These are phyloP conservation scores for Fusarium lateritium DNA, from an alignment of 2,329 filamentous ascomycete species.

Conservation along the genomic window DNA sequence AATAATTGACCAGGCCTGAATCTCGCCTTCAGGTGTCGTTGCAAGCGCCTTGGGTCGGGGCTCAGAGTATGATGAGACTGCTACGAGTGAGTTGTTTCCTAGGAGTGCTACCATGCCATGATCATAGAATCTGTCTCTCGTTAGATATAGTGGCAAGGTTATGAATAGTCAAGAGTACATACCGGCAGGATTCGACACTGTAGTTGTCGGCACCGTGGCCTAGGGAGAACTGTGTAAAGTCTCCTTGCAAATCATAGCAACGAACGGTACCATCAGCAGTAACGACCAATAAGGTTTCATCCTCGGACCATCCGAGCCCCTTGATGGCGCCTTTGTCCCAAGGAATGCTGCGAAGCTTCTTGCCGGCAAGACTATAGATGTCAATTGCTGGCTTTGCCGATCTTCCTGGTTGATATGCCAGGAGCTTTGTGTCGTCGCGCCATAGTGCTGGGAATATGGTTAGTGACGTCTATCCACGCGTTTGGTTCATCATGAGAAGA, in stretches of 20 bases:
- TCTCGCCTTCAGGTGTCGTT: slow-evolving; percentile 79
- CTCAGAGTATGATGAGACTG: slow-evolving; percentile 91
- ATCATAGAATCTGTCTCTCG: slow-evolving; percentile 77
- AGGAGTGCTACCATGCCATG: slow-evolving; percentile 94
- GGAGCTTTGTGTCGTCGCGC: slow-evolving; percentile 88
- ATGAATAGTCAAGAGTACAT: slow-evolving; percentile 23
- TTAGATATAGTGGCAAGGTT: slow-evolving; percentile 26
- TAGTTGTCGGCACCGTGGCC: slow-evolving; percentile 91
- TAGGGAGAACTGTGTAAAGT: slow-evolving; percentile 94
- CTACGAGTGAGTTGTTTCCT: slow-evolving; percentile 87
- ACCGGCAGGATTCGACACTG: slow-evolving; percentile 86
- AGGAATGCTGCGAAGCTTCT: slow-evolving; percentile 85
- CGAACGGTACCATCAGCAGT: slow-evolving; percentile 91
- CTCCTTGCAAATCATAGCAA: slow-evolving; percentile 92
- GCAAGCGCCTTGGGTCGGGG: slow-evolving; percentile 89
- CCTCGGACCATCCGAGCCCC: slow-evolving; percentile 95
- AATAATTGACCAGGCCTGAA: slow-evolving; percentile 91
- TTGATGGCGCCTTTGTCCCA: slow-evolving; percentile 94
- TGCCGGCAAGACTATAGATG: slow-evolving; percentile 93
- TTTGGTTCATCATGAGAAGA: slow-evolving; percentile 22
- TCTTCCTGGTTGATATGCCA: slow-evolving; percentile 80
- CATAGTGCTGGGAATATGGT: slow-evolving; percentile 76
- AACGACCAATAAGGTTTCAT: slow-evolving; percentile 91
- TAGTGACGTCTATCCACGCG: slow-evolving; percentile 8
- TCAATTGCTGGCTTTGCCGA: slow-evolving; percentile 88